Conservation (phyloP, 208 protist species). For the Spongospora subterranea region DNA sequence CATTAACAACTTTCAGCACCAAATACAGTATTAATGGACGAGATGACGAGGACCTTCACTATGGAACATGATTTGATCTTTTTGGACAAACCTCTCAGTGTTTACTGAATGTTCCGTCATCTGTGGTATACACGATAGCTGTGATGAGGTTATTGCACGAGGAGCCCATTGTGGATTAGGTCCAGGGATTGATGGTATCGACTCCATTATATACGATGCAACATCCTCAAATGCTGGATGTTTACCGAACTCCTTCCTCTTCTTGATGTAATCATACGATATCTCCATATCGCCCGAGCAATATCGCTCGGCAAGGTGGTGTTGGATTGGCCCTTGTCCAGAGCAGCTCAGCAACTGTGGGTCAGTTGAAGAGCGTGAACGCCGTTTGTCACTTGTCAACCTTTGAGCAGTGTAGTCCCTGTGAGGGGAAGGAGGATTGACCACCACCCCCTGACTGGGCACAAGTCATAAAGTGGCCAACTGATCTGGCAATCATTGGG, state of each 20-base stretch:
- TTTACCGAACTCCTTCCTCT: conserved; percentile 85
- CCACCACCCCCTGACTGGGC: no score
- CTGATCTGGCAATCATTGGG: no score
- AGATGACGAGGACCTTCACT: conserved; percentile 72
- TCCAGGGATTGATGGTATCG: conserved; percentile 81
- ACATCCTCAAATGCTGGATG: conserved; percentile 87
- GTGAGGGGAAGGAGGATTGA: no score
- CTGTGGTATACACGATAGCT: conserved; percentile 88
- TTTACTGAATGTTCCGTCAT: conserved; percentile 89
- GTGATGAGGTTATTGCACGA: conserved; percentile 82
- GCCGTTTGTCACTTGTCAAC: no score
- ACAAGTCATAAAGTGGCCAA: no score
- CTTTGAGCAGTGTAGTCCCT: no score
- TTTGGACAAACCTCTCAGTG: conserved; percentile 87
- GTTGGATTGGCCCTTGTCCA: no score
- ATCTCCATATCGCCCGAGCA: no score
- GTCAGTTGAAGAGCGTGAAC: no score
- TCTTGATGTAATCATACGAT: conserved; percentile 87
- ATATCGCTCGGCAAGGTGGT: no score
- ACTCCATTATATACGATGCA: conserved; percentile 84
- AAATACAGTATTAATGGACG: not conserved
- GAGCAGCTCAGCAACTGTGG: no score
- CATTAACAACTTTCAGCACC: not conserved
- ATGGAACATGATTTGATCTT: conserved; percentile 88
- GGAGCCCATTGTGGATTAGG: conserved; percentile 82